Evolutionary conservation across 2,329 filamentous ascomycete species (phyloP).

Genomic region (Bipolaris bicolor): DNA sequence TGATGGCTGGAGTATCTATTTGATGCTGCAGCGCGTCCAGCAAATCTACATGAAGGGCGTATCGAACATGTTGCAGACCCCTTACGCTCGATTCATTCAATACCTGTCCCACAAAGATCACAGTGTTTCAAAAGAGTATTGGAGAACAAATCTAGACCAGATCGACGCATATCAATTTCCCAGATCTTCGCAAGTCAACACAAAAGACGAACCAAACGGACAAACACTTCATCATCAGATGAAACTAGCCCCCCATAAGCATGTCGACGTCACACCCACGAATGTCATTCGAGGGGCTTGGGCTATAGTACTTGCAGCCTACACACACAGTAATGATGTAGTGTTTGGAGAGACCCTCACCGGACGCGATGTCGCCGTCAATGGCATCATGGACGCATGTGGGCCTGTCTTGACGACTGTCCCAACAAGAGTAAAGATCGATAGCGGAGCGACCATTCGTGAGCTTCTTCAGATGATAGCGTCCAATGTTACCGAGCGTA

Average conservation of each 20-base stretch:
- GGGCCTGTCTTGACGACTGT: slow-evolving; percentile 51
- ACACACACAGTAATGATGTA: slow-evolving; percentile 30
- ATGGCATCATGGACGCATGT: slow-evolving; percentile 43
- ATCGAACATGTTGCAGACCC: slow-evolving; percentile 26
- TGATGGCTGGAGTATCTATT: slow-evolving; percentile 47
- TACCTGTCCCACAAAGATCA: slow-evolving; percentile 34
- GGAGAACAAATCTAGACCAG: slow-evolving; percentile 39
- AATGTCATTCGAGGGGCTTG: slow-evolving; percentile 32
- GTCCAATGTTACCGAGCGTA: slow-evolving; percentile 31
- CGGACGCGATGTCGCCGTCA: slow-evolving; percentile 44
- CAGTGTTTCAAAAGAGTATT: slow-evolving; percentile 38
- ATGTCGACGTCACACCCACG: slow-evolving; percentile 40
- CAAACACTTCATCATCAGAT: slow-evolving; percentile 32
- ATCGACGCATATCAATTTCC: slow-evolving; percentile 43
- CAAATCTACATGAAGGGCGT: slow-evolving; percentile 26
- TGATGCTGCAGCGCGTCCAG: slow-evolving; percentile 41
- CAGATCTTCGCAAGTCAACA: slow-evolving; percentile 27
- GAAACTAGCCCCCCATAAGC: slow-evolving; percentile 28
- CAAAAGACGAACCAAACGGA: slow-evolving; percentile 30
- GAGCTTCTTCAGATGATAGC: slow-evolving; percentile 32
- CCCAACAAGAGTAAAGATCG: slow-evolving; percentile 44
- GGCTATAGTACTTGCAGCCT: slow-evolving; percentile 31
- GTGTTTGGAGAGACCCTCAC: slow-evolving; percentile 41
- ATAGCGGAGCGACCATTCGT: slow-evolving; percentile 30
- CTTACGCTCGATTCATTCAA: slow-evolving; percentile 45